Evolutionary conservation across 2,329 filamentous ascomycete genomes (phyloP).

Genomic region (Diplocarpon mali): DNA sequence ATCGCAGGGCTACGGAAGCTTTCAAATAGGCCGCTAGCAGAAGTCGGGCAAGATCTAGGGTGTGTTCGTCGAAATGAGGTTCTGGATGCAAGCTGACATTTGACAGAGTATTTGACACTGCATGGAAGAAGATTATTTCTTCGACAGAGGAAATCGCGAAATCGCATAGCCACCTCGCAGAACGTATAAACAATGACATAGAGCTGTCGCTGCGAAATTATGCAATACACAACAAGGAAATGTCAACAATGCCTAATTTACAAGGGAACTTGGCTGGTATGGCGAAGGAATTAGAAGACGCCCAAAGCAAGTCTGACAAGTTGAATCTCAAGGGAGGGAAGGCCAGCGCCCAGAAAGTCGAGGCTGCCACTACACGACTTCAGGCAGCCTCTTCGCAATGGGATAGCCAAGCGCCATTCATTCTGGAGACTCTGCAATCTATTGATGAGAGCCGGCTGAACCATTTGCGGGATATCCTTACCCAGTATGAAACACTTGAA

Average conservation of each 20-base stretch:
- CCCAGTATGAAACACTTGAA: constrained; percentile 88
- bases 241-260: constrained; percentile 70
- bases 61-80: constrained; percentile 36
- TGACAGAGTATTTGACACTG: constrained; percentile 64
- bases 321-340: constrained; percentile 68
- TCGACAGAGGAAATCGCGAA: constrained; percentile 72
- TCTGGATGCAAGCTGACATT: constrained; percentile 16
- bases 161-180: constrained; percentile 70
- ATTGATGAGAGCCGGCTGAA: constrained; percentile 84
- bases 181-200: constrained; percentile 78
- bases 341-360: constrained; percentile 66
- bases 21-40: constrained; percentile 60
- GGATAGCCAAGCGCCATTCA: constrained; percentile 88
- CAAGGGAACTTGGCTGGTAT: constrained; percentile 69
- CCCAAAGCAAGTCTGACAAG: constrained; percentile 79
- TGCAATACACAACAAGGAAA: constrained; percentile 57
- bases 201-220: constrained; percentile 75
- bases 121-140: constrained; percentile 80
- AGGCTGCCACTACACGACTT: constrained; percentile 59
- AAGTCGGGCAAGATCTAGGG: constrained; percentile 75
- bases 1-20: constrained; percentile 73
- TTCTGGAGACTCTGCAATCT: constrained; percentile 86
- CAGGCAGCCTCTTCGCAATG: constrained; percentile 76
- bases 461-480: constrained; percentile 80
- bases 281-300: constrained; percentile 74